Evolutionary conservation across 2,329 filamentous ascomycete species (phyloP).

Genomic region (Nemania abortiva): DNA sequence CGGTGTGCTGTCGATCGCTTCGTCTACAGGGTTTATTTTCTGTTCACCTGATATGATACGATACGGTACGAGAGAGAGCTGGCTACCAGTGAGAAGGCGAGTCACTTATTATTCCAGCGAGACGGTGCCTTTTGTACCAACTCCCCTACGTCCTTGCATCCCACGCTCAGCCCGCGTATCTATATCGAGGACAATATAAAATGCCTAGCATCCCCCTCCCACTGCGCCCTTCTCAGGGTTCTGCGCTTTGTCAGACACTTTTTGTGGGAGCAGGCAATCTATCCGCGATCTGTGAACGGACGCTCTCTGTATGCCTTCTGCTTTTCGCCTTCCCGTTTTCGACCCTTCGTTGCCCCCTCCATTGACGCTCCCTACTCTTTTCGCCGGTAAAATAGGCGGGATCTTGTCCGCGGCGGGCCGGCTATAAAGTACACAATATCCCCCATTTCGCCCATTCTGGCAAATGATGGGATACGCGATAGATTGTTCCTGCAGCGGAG

Average conservation of each 20-base stretch:
- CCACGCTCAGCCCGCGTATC: slow-evolving; percentile 1
- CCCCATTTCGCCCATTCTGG: slow-evolving; percentile 29
- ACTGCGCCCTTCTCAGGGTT: neutral
- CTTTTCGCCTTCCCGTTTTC: neutral
- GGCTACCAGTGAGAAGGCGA: neutral
- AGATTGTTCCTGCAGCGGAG: slow-evolving; percentile 38
- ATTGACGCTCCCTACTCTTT: neutral
- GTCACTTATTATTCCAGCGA: neutral
- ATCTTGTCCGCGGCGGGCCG: slow-evolving; percentile 10
- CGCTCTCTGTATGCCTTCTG: neutral
- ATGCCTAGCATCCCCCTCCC: neutral
- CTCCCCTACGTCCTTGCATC: neutral
- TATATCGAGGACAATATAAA: slow-evolving; percentile 21
- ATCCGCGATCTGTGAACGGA: slow-evolving; percentile 27
- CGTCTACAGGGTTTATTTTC: neutral
- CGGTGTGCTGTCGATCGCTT: slow-evolving; percentile 6
- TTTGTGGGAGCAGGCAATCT: slow-evolving; percentile 23
- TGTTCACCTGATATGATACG: too few species aligned
- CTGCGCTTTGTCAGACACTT: slow-evolving; percentile 5
- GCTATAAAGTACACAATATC: slow-evolving; percentile 9
- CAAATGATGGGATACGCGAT: slow-evolving; percentile 17
- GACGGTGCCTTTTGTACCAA: slow-evolving; percentile 8
- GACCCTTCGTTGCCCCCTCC: neutral
- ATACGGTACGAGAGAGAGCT: too few species aligned
- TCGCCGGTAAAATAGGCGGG: slow-evolving; percentile 35